Percentiles rank a stretch among this genome's conserved stretches.
These are phyloP conservation scores for Alternaria infectoria DNA, from an alignment of 2,329 filamentous ascomycete genomes.

Conservation along the genomic window DNA sequence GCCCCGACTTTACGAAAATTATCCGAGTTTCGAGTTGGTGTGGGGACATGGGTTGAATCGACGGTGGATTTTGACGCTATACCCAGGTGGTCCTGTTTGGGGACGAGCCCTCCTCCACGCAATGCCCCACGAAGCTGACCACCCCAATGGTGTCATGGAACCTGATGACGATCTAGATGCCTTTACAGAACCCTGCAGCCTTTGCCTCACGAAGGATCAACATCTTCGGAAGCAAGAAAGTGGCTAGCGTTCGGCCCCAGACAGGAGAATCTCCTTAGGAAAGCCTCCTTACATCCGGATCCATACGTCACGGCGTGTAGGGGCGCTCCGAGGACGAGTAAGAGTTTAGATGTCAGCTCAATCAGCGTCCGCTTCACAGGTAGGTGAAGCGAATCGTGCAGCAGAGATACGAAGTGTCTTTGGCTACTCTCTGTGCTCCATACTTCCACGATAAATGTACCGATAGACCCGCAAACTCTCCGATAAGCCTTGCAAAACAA, in stretches of 20 bases:
- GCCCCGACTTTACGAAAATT: neutral
- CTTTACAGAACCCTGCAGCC: neutral
- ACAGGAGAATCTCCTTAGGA: neutral
- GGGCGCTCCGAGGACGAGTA: neutral
- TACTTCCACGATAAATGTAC: neutral
- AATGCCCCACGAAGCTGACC: neutral
- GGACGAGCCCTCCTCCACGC: neutral
- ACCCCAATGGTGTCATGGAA: neutral
- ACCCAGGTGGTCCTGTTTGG: neutral
- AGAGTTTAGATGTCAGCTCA: neutral
- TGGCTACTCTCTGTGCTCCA: neutral
- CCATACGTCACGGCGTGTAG: neutral
- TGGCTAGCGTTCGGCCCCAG: neutral
- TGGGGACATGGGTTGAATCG: neutral
- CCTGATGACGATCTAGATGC: neutral
- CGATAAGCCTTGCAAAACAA: neutral
- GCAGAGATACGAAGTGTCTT: neutral
- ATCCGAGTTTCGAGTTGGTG: neutral
- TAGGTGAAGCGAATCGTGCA: neutral
- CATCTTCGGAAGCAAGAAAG: neutral
- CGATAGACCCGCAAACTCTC: constrained; percentile 4
- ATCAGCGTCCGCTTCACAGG: neutral
- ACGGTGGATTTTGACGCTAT: neutral
- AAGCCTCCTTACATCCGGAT: neutral
- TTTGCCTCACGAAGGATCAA: neutral